Base-by-base conservation (phyloP, 257 asterid genomes). In the Paraleonurus japonicus region DNA sequence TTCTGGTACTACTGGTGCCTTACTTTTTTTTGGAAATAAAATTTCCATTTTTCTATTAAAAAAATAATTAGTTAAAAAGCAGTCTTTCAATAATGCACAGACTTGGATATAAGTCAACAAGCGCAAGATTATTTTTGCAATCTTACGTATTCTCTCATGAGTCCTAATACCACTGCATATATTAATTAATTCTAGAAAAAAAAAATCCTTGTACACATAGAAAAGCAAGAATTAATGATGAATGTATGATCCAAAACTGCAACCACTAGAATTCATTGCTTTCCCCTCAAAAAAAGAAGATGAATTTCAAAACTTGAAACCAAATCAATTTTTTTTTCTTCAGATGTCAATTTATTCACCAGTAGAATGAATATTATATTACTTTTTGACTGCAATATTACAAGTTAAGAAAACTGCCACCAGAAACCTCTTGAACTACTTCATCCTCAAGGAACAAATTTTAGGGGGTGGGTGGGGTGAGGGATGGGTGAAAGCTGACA, bases 341-440 rank as follows among this genome's bases (percentile, higher is more conserved):
- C 19, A 26, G 1, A 47, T 74, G 76, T 70, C 83, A 79, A 70
- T 74, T 73, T 45, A 13, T 16, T 27, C 26, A 73, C 39, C 66
- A 64, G 16, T 54, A 19, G 8, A 13, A 73, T 50, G 58, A 54
- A 65, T 64, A 73, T 70, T 78, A 69, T 60, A 45, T 70, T 74
- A 67, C 66, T 66, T 77, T 13, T 65, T 74, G 75, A 75, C 71
- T 75, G 83, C 80, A 76, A 79, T 32, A 32, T 32, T 80, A 43
- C 86, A 85, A 86, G 90, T 80, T 81, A 89, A 85, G 93, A 80
- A 80, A 89, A 76, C 84, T 79, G 81, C 75, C 82, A 81, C 84
- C 74, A 80, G 72, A 70, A 63, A 69, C 28, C 51, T 69, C 67
- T 47, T 33, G 69, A 78, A 66, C 83, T 74, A 77, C 92, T 88